Evolutionary conservation across 164 flowering plant species (phyloP).

Genomic region (Magnolia kwangsiensis): DNA sequence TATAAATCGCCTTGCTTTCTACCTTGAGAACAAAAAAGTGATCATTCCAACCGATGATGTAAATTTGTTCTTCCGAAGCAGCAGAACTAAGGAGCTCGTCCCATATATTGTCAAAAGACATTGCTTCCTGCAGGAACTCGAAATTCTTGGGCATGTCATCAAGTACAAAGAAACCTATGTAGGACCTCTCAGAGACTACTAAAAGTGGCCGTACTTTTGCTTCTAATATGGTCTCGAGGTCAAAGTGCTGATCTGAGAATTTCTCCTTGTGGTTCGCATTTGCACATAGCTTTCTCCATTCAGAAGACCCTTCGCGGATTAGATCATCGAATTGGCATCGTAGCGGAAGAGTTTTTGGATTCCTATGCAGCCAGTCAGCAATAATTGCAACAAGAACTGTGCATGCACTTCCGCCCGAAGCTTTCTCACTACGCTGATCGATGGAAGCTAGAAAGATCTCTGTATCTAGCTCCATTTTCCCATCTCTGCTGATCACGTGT

Average conservation of each 20-base stretch:
- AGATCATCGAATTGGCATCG: slow-evolving; percentile 37
- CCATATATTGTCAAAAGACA: slow-evolving; percentile 61
- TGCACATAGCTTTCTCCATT: slow-evolving; percentile 54
- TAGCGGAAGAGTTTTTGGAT: slow-evolving; percentile 32
- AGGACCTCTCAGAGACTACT: slow-evolving; percentile 35
- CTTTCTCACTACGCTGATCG: slow-evolving; percentile 53
- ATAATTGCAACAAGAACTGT: slow-evolving; percentile 42
- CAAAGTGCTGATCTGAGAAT: slow-evolving; percentile 56
- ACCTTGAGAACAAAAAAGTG: no score
- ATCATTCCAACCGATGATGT: no score
- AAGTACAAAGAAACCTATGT: slow-evolving; percentile 51
- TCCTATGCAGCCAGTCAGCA: slow-evolving; percentile 57
- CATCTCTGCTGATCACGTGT: slow-evolving; percentile 53
- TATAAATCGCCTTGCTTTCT: no score
- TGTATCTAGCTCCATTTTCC: slow-evolving; percentile 36
- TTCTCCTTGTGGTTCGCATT: slow-evolving; percentile 13
- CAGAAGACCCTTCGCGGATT: slow-evolving; percentile 43
- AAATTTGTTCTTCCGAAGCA: neutral
- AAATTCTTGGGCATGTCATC: slow-evolving; percentile 28
- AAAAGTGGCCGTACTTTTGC: slow-evolving; percentile 37
- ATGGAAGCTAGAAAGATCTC: slow-evolving; percentile 52
- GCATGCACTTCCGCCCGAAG: slow-evolving; percentile 60
- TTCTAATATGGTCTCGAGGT: slow-evolving; percentile 46
- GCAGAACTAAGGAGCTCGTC: slow-evolving; percentile 21
- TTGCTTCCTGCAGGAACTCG: slow-evolving; percentile 34